Base-by-base conservation (phyloP, 768 basidiomycete species). In the Pisolithus tinctorius region DNA sequence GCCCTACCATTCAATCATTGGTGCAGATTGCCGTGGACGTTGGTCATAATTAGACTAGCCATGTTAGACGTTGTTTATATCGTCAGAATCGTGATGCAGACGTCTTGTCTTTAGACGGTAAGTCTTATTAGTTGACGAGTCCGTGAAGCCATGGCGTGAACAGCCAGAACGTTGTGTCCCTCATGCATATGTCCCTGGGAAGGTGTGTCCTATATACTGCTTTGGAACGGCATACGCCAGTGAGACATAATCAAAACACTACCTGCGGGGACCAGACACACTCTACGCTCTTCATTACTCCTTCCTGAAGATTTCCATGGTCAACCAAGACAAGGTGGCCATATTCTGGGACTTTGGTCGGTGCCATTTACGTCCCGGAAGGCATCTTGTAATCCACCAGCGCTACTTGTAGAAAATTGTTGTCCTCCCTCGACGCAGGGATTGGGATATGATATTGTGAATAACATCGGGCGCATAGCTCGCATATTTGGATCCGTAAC, bases 401-500 rank as follows among this genome's bases (percentile, higher is more conserved):
- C 66, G 59, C 31, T 47, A 58, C 26, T 25, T 42, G 48, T 60
- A 54, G 72, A 74, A 25, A 69, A 68, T 25, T 60, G 64, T 11
- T 60, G 38, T 52, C 69, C 51, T 3, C 58, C 73, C n/a, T 59
- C 68, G 23, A 67, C 63, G 10, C 45, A 17, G 13, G 65, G 65
- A 31, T 67, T 77, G 4, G 73, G 75, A 10, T 74, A 71, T 54
- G 63, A 67, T 16, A 63, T 78, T 17, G 72, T 72, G 3, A 67
- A 74, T 52, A 72, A 69, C 42, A 72, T 82, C 6, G 67, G 72
- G 25, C 62, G 65, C 17, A 55, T 79, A n/a, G 74, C 77, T 2
- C 72, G 74, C 45, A 49, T 66, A 4, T 78, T 73, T 57, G 80
- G 80, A 38, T 69, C 63, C 49, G 67, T 80, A 4, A 74, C 68